Percentiles rank a stretch among this genome's conserved stretches.
These are phyloP conservation scores for Melaleuca alternifolia DNA, from an alignment of 345 rosid species.

Conservation along the genomic window DNA sequence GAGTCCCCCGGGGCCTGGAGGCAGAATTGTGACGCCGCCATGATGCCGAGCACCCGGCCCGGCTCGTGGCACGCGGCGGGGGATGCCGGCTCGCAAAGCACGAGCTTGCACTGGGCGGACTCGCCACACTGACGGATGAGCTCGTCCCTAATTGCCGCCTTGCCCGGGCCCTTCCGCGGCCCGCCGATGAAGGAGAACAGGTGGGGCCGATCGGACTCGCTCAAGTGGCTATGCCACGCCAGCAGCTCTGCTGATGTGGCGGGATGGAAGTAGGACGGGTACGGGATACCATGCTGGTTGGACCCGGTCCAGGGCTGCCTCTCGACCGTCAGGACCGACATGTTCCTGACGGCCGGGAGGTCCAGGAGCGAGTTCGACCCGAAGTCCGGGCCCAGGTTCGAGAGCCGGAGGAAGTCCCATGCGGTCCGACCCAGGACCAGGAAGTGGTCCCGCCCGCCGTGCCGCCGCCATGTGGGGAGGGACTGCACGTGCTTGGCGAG, in stretches of 20 bases:
- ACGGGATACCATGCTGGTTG: slow-evolving; percentile 45
- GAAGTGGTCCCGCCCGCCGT: slow-evolving; percentile 38
- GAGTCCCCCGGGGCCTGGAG: slow-evolving; percentile 57
- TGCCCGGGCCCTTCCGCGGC: slow-evolving; percentile 25
- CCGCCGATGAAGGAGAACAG: slow-evolving; percentile 50
- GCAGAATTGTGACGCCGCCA: slow-evolving; percentile 37
- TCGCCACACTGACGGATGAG: slow-evolving; percentile 36
- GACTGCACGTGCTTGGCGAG: slow-evolving; percentile 9
- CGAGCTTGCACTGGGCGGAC: slow-evolving; percentile 27
- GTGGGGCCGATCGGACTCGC: slow-evolving; percentile 16
- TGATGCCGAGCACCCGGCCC: slow-evolving; percentile 11
- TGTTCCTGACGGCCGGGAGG: slow-evolving; percentile 25
- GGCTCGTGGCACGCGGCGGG: slow-evolving; percentile 28
- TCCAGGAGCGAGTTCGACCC: slow-evolving; percentile 44
- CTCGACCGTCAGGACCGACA: slow-evolving; percentile 57
- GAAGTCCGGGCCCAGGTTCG: slow-evolving; percentile 20
- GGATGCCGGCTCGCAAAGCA: slow-evolving; percentile 10
- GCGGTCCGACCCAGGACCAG: slow-evolving; percentile 48
- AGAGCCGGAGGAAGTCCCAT: slow-evolving; percentile 50
- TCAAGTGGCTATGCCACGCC: slow-evolving; percentile 26
- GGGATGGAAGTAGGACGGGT: slow-evolving; percentile 58
- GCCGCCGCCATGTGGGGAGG: slow-evolving; percentile 27
- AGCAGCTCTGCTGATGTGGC: slow-evolving; percentile 19
- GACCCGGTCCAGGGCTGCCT: slow-evolving; percentile 32
- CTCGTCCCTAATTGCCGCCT: slow-evolving; percentile 42